Base-by-base conservation (phyloP, 1,139 yeast species). In the Geotrichum histeridarum region DNA sequence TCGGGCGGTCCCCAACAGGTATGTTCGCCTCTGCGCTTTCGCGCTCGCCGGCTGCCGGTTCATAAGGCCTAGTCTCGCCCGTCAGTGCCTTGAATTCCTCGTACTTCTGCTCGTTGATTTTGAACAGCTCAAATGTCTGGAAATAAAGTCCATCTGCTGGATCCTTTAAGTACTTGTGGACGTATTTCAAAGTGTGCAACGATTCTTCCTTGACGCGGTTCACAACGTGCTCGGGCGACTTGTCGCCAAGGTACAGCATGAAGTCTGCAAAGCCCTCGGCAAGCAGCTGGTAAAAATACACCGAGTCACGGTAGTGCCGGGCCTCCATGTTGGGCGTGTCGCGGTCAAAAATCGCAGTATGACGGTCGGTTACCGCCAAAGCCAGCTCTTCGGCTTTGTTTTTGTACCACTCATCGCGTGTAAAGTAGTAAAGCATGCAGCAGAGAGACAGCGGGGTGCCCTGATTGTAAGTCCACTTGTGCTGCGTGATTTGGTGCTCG, bases 181-280 rank as follows among this genome's bases (percentile, higher is more conserved):
- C 63, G 53, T 61, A 68, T 54, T 60, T 55, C 35, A 67, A 57
- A 14, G 67, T 68, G 38, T 67, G 70, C 44, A 60, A 57, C 31
- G 67, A 57, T 50, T 63, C 67, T 22, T 62, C 60, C 31, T 44
- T 54, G 17, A 68, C 63, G 43, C 61, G 61, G 42, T 64, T 60
- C 5, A 64, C 58, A 3, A 60, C 54, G 39, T 60, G 55, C 35
- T 56, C 55, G 35, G 61, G 62, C 62, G 77, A 82, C 2, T 73
- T 77, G 39, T 72, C 67, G 18, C 78, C 80, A 50, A 80, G 71
- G 46, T 73, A 76, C 59, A 80, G 68, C 62, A 82, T 64, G 65
- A 81, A 84, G 64, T 84, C 90, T 1, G 86, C 86, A 56, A 83
- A 72, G 0, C 90, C 90, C 66, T 83, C 90, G 46, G 83, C 74